Conservation (phyloP, 2,329 filamentous ascomycete genomes). For the Xylariaceae sp. region DNA sequence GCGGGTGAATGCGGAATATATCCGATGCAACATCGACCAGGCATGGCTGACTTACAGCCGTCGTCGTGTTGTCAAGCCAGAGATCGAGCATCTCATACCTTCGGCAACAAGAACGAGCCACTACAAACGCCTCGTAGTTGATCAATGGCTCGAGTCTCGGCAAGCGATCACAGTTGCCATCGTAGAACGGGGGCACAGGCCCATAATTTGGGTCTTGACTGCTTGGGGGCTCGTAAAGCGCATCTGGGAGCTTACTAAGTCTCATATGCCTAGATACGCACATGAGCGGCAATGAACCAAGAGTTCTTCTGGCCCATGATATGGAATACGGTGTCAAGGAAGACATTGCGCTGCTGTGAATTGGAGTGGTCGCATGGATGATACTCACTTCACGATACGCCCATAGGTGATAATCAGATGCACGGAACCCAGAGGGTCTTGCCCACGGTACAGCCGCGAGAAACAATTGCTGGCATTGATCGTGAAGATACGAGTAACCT, state of each 20-base stretch:
- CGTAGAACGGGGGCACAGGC: conserved; percentile 7
- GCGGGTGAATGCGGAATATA: conserved; percentile 14
- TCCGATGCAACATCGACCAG: conserved; percentile 12
- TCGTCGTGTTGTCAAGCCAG: conserved; percentile 16
- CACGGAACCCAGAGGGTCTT: conserved; percentile 6
- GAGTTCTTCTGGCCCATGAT: not conserved
- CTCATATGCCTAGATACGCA: conserved; percentile 3
- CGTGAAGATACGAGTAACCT: conserved; percentile 9
- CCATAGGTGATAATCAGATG: conserved; percentile 9
- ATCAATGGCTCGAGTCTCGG: conserved; percentile 15
- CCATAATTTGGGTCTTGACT: conserved; percentile 9
- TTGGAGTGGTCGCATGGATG: not conserved
- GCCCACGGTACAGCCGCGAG: conserved; percentile 3
- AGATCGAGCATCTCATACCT: conserved; percentile 13
- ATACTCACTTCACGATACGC: conserved; percentile 16
- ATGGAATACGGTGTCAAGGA: not conserved
- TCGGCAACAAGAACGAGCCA: conserved; percentile 3
- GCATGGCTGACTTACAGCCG: conserved; percentile 14
- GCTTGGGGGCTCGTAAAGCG: conserved; percentile 12
- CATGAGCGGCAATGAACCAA: not conserved
- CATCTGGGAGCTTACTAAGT: not conserved
- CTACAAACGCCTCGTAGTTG: conserved; percentile 15
- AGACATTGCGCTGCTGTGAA: not conserved
- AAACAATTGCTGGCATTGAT: conserved; percentile 10
- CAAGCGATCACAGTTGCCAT: conserved; percentile 7